Evolutionary conservation across 2,329 filamentous ascomycete species (phyloP).

Genomic region (Acrocalymma vagum): DNA sequence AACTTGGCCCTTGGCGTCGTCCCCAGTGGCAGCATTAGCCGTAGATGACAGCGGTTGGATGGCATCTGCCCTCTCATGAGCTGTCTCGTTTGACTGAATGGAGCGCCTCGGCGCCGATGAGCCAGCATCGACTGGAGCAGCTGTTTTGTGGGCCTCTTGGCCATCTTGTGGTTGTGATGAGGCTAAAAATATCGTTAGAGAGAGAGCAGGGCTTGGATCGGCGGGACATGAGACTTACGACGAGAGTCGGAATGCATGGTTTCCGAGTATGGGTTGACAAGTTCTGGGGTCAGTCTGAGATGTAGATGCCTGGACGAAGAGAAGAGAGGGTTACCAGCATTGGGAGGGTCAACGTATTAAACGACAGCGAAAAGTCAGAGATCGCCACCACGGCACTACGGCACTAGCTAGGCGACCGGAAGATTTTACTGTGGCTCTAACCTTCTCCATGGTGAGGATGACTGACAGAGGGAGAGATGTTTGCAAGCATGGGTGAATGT

Average conservation of each 20-base stretch:
- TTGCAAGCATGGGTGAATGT: conserved; percentile 17
- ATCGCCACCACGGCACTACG: conserved; percentile 21
- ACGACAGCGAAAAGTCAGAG: conserved; percentile 31
- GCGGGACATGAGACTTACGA: conserved; percentile 35
- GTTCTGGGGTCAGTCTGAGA: conserved; percentile 28
- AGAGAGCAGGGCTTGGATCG: conserved; percentile 16
- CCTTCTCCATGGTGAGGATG: not conserved
- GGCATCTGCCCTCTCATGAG: conserved; percentile 29
- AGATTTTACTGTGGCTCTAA: conserved; percentile 9
- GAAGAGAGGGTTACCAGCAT: conserved; percentile 26
- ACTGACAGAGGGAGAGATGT: not conserved
- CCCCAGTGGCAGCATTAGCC: conserved; percentile 22
- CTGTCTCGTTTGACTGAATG: conserved; percentile 26
- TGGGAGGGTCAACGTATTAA: conserved; percentile 43
- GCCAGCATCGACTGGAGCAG: conserved; percentile 29
- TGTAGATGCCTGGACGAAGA: conserved; percentile 33
- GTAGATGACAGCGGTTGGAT: conserved; percentile 33
- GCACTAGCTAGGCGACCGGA: too few species aligned
- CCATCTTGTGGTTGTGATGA: conserved; percentile 32
- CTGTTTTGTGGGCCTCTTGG: conserved; percentile 40
- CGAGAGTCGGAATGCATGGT: conserved; percentile 42
- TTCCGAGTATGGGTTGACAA: conserved; percentile 25
- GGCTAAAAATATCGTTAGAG: conserved; percentile 38
- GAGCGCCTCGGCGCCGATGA: conserved; percentile 28
- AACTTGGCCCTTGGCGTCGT: conserved; percentile 18